Evolutionary conservation across 192 early-diverging fungal species (phyloP), one percentile per base, ranked within the genome.

Genomic region (Powellomyces hirtus): DNA sequence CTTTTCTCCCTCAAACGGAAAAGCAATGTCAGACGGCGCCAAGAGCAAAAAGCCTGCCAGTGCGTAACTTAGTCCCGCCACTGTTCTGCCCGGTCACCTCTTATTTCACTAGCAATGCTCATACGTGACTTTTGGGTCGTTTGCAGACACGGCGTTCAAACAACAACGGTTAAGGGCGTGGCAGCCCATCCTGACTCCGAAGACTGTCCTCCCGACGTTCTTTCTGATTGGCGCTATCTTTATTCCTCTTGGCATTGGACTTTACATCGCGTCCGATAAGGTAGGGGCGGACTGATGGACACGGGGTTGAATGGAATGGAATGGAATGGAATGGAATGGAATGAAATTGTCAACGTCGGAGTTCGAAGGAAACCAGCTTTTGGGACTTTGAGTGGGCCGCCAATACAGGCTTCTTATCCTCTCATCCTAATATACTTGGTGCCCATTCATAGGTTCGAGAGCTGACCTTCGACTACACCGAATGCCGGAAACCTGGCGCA

Each of bases 141-240:
- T 18, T 14, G 16, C 59, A 60, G 59, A 60, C 22, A 60, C 59
- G 36, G 59, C 59, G 3, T 60, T 60, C 59, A 98, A 97, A 83
- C 97, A 99, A 79, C 97, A 99, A 71, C 91, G 97, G 14, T 89
- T 99, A 76, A 95, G 93, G 79, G 93, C 95, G 18, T 99, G 97
- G 97, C 97, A 99, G 79, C 97, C 97, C 0, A 87, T 99, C 46
- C 86, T 99, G 24, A 99, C 96, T 11, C 97, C 97, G 52, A 98
- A 97, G 77, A 95, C 92, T 29, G 97, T 99, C 5, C 75, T 99
- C 22, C 97, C 97, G 11, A 92, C 93, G 33, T 92, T 98, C 62
- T 96, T 99, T 70, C 77, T 92, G 31, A 86, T 97, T 34, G 97
- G 97, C 6, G 88, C 94, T 30, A 79, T 98, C 35, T 98, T 99